phyloP scores from a whole-genome alignment of 352 stramenopile genomes.

The Detonula confervacea region DNA sequence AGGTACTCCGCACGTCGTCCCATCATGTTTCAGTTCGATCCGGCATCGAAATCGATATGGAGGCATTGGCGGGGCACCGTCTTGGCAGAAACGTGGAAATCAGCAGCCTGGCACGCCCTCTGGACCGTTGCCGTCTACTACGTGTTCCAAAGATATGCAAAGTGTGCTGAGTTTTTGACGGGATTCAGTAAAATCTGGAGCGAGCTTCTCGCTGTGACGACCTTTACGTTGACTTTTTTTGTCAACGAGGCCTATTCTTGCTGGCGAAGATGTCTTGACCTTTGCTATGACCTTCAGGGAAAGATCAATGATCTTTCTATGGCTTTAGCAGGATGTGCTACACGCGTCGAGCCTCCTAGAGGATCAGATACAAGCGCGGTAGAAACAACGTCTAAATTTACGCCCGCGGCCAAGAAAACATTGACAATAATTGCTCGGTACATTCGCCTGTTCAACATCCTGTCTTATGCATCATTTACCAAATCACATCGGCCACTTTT shows the following conservation, averaged over 20 bases:
- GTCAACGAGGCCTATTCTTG: constrained; percentile 37
- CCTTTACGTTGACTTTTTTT: constrained; percentile 49
- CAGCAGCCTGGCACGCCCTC: constrained; percentile 15
- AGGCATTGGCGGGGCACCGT: constrained; percentile 41
- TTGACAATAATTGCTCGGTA: constrained; percentile 34
- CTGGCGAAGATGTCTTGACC: constrained; percentile 35
- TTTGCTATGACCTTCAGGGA: constrained; percentile 27
- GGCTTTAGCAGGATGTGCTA: constrained; percentile 15
- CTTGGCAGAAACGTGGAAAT: constrained; percentile 36
- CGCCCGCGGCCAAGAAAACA: constrained; percentile 10
- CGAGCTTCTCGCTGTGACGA: constrained; percentile 29
- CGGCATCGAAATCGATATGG: constrained; percentile 19
- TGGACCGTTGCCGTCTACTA: constrained; percentile 22
- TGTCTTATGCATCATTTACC: constrained; percentile 33
- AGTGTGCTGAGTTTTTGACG: background rate
- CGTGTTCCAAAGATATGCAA: constrained; percentile 16
- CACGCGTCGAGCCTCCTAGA: constrained; percentile 8
- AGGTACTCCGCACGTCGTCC: constrained; percentile 21
- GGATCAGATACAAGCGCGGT: background rate
- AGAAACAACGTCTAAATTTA: constrained; percentile 10
- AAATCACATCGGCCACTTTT: constrained; percentile 29
- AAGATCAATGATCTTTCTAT: constrained; percentile 37
- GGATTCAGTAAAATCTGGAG: constrained; percentile 26
- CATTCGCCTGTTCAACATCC: constrained; percentile 37
- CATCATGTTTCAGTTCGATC: constrained; percentile 43